Percentiles rank a stretch among this genome's conserved stretches.
phyloP scores from a whole-genome alignment of 495 filamentous ascomycete genomes.

The Evernia prunastri region DNA sequence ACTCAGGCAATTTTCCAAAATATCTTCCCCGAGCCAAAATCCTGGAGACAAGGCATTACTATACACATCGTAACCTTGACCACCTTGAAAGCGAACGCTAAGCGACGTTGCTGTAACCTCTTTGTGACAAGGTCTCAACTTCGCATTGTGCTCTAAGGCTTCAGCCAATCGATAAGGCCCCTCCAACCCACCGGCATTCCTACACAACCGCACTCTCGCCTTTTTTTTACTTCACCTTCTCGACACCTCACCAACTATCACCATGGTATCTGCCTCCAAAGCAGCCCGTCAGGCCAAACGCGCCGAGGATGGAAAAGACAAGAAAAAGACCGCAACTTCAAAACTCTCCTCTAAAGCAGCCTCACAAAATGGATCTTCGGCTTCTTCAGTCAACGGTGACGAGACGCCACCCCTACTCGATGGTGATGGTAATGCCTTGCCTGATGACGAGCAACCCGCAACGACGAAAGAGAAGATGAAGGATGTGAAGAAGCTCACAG shows the following conservation, averaged over 20 bases:
- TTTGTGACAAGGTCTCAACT: neutral
- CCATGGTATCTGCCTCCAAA: slow-evolving; percentile 92
- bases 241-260: slow-evolving; percentile 22
- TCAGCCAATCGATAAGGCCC: slow-evolving; percentile 24
- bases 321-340: slow-evolving; percentile 66
- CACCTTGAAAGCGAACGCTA: neutral
- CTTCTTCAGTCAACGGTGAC: slow-evolving; percentile 63
- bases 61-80: neutral
- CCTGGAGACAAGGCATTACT: neutral
- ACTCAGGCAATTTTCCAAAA: neutral
- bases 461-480: slow-evolving; percentile 66
- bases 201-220: slow-evolving; percentile 22
- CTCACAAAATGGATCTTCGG: slow-evolving; percentile 58
- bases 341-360: slow-evolving; percentile 60
- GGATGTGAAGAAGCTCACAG: slow-evolving; percentile 69
- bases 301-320: slow-evolving; percentile 61
- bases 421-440: slow-evolving; percentile 51
- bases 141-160: neutral
- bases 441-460: slow-evolving; percentile 57
- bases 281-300: slow-evolving; percentile 96
- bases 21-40: neutral
- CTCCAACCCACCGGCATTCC: slow-evolving; percentile 33
- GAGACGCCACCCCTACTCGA: slow-evolving; percentile 56
- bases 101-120: neutral
- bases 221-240: neutral